Base-by-base conservation (phyloP, 495 filamentous ascomycete species). In the Amorphotheca resinae region DNA sequence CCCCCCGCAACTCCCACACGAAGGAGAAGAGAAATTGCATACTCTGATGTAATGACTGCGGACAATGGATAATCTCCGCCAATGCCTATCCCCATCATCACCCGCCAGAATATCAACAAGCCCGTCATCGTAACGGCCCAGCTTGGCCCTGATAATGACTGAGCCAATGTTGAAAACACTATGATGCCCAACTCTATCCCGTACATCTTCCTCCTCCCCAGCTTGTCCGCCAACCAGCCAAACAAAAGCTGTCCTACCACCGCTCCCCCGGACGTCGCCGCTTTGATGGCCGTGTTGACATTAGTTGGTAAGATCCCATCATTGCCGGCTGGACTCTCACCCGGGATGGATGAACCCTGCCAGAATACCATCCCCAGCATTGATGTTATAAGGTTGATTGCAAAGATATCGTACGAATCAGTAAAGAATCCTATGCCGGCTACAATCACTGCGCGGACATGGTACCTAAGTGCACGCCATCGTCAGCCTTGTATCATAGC, bases 341-440 rank as follows among this genome's bases (percentile, higher is more conserved):
- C 34, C 1, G 33, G 33, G 5, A 16, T 55, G 43, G 28, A 65
- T 53, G 30, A 42, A n/a, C 48, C 45, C 41, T 55, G 45, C 52
- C 52, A 55, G 20, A 33, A 55, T 1, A 55, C 80, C 9, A 86
- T 64, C 22, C 84, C 84, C 21, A 88, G 61, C 63, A 88, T 79
- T 31, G 67, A 65, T 7, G 73, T 78, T 33, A 79, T 63, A 33
- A 84, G 65, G 49, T 81, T 82, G 58, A 89, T 82, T 34, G 84
- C 80, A 56, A 91, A 93, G 57, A 87, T 80, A 49, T 79, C 75
- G 59, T 82, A 82, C 9, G 76, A 75, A 57, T 85, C 82, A 3
- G 81, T 82, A 61, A 88, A 85, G 72, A 88, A 87, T 39, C 84
- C 84, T 31, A 83, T 74, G 48, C 83, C 84, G 12, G 84, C 82